phyloP scores from a whole-genome alignment of 176 grass and related monocot genomes.

The Lolium multiflorum region DNA sequence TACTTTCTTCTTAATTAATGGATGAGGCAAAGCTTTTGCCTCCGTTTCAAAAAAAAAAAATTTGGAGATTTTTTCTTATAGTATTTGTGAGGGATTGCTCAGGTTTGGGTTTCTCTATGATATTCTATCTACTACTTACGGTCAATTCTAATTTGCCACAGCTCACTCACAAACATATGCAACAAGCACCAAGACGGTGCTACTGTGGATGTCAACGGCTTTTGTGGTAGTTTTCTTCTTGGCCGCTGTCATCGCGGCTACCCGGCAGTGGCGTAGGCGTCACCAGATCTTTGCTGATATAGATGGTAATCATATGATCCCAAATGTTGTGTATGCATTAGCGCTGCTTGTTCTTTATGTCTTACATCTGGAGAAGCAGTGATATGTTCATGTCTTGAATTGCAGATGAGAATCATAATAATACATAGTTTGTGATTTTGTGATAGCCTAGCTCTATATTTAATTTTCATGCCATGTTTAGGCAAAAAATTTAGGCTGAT shows the following conservation, averaged over 20 bases:
- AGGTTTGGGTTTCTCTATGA: neutral
- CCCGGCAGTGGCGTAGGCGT: slow-evolving; percentile 43
- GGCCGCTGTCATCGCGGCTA: slow-evolving; percentile 26
- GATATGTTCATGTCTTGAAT: slow-evolving; percentile 17
- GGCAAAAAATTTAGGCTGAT: no score
- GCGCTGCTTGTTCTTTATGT: slow-evolving; percentile 21
- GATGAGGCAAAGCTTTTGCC: no score
- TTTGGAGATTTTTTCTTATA: neutral
- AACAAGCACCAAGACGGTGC: slow-evolving; percentile 31
- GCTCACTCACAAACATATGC: slow-evolving; percentile 25
- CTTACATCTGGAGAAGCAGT: slow-evolving; percentile 2
- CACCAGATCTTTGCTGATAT: slow-evolving; percentile 78
- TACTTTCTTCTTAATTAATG: no score
- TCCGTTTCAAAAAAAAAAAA: no score
- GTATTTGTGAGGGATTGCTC: neutral
- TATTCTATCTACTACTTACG: slow-evolving; percentile 23
- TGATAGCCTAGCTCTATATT: neutral
- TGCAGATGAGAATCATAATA: slow-evolving; percentile 38
- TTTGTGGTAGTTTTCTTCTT: slow-evolving; percentile 34
- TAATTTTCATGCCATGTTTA: slow-evolving; percentile 2
- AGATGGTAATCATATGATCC: slow-evolving; percentile 60
- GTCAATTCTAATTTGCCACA: slow-evolving; percentile 41
- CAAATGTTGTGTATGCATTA: neutral
- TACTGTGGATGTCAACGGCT: slow-evolving; percentile 36
- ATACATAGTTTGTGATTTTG: neutral